Evolutionary conservation across 2,329 filamentous ascomycete genomes (phyloP).

Genomic region (Colletotrichum cordylinicola): DNA sequence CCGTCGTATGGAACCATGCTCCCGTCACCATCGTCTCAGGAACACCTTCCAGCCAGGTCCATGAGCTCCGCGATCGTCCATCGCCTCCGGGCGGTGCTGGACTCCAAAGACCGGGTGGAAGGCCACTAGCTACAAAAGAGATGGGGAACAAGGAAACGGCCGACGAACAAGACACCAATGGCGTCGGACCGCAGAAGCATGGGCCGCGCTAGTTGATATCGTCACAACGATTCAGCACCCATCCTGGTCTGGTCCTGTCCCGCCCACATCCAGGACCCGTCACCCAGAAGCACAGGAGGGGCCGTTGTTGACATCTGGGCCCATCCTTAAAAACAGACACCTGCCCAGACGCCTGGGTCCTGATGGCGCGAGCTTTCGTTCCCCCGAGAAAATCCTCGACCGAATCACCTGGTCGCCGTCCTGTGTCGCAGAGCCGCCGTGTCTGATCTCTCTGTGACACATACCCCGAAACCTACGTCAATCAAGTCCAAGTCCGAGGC

Average conservation of each 20-base stretch:
- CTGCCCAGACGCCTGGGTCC: background rate
- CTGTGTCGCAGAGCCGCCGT: background rate
- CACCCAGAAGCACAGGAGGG: background rate
- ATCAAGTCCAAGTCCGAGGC: background rate
- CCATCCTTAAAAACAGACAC: background rate
- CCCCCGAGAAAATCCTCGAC: background rate
- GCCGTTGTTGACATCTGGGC: background rate
- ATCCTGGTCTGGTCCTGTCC: background rate
- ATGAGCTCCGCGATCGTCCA: background rate
- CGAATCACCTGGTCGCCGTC: background rate
- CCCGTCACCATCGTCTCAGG: background rate
- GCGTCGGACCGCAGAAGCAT: background rate
- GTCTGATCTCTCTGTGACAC: background rate
- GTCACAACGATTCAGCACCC: slow-evolving; percentile 6
- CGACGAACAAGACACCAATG: background rate
- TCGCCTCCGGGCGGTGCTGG: background rate
- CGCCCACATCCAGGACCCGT: background rate
- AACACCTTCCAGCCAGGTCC: background rate
- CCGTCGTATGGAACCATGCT: background rate
- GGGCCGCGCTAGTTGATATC: slow-evolving; percentile 11
- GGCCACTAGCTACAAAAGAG: background rate
- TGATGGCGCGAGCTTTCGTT: background rate
- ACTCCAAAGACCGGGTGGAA: background rate
- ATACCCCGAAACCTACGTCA: background rate
- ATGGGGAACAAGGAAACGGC: background rate